Evolutionary conservation across 2,329 filamentous ascomycete genomes (phyloP).

Genomic region (Gnomoniopsis sp.): DNA sequence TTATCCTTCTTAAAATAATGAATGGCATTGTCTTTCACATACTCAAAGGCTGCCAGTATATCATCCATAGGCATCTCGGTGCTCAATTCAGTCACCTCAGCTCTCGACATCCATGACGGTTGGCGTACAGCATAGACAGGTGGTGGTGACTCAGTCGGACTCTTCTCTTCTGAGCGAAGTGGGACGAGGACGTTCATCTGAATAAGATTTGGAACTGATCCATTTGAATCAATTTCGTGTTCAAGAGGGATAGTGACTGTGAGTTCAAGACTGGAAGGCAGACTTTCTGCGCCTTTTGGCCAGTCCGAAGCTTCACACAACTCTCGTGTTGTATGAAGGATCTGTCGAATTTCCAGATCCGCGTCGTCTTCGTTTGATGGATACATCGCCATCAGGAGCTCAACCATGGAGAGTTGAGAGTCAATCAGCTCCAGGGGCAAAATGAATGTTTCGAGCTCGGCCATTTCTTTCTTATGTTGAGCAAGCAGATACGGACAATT

Average conservation of each 20-base stretch:
- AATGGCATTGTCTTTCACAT: conserved; percentile 6
- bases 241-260: conserved; percentile 8
- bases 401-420: conserved; percentile 16
- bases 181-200: conserved; percentile 11
- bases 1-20: not conserved
- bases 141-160: conserved; percentile 3
- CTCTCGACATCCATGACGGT: conserved; percentile 14
- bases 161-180: not conserved
- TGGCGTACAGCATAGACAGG: conserved; percentile 10
- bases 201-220: not conserved
- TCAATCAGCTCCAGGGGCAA: conserved; percentile 12
- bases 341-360: not conserved
- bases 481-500: not conserved
- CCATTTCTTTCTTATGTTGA: not conserved
- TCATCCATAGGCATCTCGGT: conserved; percentile 10
- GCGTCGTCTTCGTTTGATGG: not conserved
- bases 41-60: conserved; percentile 12
- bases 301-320: conserved; percentile 10
- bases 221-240: not conserved
- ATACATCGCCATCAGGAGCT: conserved; percentile 16
- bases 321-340: not conserved
- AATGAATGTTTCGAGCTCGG: not conserved
- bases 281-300: not conserved
- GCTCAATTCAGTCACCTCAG: conserved; percentile 10
- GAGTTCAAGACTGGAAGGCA: conserved; percentile 6